Percentiles rank a stretch among this genome's conserved stretches.
Evolutionary conservation across 441 rosid species (phyloP).

Genomic region (California macrophylla): DNA sequence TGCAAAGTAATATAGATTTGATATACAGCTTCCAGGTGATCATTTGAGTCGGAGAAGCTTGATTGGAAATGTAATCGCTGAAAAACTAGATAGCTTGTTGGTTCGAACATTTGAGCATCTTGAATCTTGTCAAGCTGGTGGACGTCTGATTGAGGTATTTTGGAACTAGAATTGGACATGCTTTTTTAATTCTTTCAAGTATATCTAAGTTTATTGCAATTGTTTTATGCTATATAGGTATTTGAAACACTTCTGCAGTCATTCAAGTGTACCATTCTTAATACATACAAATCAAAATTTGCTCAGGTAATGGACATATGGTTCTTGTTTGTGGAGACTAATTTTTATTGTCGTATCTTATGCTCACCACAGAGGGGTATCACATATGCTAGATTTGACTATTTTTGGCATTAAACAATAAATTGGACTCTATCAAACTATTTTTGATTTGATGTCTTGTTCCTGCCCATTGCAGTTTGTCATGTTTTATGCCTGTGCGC

Average conservation of each 20-base stretch:
- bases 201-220: not conserved
- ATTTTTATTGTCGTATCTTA: not conserved
- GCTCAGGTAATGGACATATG: conserved; percentile 44
- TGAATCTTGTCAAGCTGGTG: conserved; percentile 47
- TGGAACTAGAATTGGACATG: not conserved
- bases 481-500: conserved; percentile 70
- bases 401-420: not conserved
- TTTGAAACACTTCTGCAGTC: conserved; percentile 58
- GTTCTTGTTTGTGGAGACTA: not conserved
- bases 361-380: not conserved
- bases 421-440: not conserved
- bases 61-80: conserved; percentile 43
- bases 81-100: conserved; percentile 62
- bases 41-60: conserved; percentile 34
- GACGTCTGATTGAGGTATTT: conserved; percentile 61
- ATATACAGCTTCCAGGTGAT: conserved; percentile 36
- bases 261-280: conserved; percentile 49
- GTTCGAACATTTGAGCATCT: conserved; percentile 69
- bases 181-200: not conserved
- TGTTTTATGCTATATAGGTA: conserved; percentile 33
- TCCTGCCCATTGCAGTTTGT: conserved; percentile 50
- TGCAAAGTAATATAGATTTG: conserved; percentile 9
- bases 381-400: not conserved
- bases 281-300: conserved; percentile 64
- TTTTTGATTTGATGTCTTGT: conserved; percentile 8